phyloP scores from a whole-genome alignment of 2,329 filamentous ascomycete genomes.

The Parasarocladium wereldwijsianum region DNA sequence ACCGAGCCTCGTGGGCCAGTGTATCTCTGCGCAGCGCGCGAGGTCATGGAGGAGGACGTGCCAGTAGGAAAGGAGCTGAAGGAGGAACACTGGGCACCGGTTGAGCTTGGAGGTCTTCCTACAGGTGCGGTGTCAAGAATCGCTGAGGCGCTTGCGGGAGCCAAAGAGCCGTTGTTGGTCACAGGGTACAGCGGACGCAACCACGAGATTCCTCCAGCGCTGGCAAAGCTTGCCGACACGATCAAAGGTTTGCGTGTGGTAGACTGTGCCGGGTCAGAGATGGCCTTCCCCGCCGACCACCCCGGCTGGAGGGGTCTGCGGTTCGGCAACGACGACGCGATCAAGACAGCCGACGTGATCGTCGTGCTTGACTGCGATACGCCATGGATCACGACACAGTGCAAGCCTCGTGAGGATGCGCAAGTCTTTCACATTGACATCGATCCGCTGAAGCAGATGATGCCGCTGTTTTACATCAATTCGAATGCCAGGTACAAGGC shows the following conservation, averaged over 20 bases:
- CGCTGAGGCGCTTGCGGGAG: constrained; percentile 45
- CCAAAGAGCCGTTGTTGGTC: constrained; percentile 52
- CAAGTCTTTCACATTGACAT: constrained; percentile 50
- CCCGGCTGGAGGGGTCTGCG: constrained; percentile 54
- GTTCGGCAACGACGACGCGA: constrained; percentile 59
- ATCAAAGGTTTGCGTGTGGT: constrained; percentile 57
- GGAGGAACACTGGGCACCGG: constrained; percentile 55
- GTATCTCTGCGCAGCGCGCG: constrained; percentile 63
- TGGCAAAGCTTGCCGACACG: constrained; percentile 53
- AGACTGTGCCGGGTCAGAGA: constrained; percentile 64
- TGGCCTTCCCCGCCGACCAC: constrained; percentile 65
- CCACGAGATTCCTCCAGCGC: constrained; percentile 40
- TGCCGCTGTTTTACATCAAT: constrained; percentile 58
- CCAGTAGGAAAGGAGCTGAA: constrained; percentile 47
- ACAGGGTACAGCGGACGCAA: constrained; percentile 61
- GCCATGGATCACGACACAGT: constrained; percentile 78
- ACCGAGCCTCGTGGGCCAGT: constrained; percentile 67
- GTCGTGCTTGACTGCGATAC: constrained; percentile 81
- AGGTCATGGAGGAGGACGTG: constrained; percentile 78
- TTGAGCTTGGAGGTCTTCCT: constrained; percentile 48
- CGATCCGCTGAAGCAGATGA: constrained; percentile 54
- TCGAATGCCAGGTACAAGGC: constrained; percentile 52
- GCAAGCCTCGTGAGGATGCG: constrained; percentile 35
- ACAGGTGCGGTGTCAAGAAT: constrained; percentile 38
- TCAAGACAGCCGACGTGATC: constrained; percentile 69